Conservation (phyloP, 768 basidiomycete species). For the Dioszegia aurantiaca region DNA sequence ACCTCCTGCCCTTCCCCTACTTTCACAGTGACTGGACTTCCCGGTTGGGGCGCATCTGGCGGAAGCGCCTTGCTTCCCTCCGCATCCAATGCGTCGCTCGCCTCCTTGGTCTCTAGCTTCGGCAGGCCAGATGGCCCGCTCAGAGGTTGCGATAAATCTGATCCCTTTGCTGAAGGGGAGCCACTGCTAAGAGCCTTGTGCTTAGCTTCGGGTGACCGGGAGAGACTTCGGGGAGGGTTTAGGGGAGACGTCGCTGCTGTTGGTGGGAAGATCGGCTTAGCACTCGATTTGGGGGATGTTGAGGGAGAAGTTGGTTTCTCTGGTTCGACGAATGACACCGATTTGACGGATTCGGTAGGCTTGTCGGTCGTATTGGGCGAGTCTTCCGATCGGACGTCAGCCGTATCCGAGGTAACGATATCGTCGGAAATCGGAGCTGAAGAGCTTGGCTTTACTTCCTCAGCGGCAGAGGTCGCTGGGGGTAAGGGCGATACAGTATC, state of each 20-base stretch:
- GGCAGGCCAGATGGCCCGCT: background rate
- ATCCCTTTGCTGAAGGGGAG: background rate
- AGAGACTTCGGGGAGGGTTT: constrained; percentile 6
- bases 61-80: constrained; percentile 1
- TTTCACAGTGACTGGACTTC: background rate
- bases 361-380: too few relatives aligned
- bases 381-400: too few relatives aligned
- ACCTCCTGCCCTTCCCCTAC: constrained; percentile 2
- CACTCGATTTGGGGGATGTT: background rate
- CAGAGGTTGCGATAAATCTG: background rate
- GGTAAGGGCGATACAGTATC: constrained; percentile 22
- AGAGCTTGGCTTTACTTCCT: background rate
- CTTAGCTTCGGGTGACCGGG: constrained; percentile 8
- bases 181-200: background rate
- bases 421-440: too few relatives aligned
- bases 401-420: too few relatives aligned
- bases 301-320: background rate
- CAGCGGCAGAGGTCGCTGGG: background rate
- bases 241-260: constrained; percentile 10
- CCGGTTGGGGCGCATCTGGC: background rate
- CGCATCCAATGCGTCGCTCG: background rate
- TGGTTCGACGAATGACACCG: background rate
- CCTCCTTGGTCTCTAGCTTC: background rate
- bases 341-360: too few relatives aligned
- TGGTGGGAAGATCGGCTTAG: constrained; percentile 1